A percentile compares a stretch with the other conserved stretches of the same genome.
Conservation (phyloP, 179 eudicot species). For the Patellifolia procumbens region DNA sequence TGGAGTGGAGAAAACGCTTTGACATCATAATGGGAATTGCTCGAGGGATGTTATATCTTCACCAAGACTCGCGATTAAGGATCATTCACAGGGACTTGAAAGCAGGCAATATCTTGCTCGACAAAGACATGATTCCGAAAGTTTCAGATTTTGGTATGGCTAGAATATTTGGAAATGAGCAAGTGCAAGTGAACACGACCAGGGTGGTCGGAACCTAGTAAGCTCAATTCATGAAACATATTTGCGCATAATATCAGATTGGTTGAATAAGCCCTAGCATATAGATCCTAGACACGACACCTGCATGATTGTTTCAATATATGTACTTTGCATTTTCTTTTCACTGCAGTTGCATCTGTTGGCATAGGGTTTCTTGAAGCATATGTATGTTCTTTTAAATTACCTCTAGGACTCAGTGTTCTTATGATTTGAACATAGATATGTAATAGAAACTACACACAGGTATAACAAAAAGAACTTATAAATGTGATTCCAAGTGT, state of each 20-base stretch:
- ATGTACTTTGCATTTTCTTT: too few relatives aligned
- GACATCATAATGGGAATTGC: conserved; percentile 49
- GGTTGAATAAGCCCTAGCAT: too few relatives aligned
- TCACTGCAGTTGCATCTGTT: too few relatives aligned
- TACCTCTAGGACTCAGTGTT: too few relatives aligned
- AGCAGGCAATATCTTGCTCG: conserved; percentile 46
- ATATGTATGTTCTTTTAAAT: too few relatives aligned
- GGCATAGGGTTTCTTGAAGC: too few relatives aligned
- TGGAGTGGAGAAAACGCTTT: conserved; percentile 44
- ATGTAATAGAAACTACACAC: too few relatives aligned
- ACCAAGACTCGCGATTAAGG: conserved; percentile 49
- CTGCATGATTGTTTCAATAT: too few relatives aligned
- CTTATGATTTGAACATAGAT: too few relatives aligned
- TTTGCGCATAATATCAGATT: background rate
- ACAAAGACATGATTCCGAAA: conserved; percentile 49
- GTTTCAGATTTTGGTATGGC: conserved; percentile 59
- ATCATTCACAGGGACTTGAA: conserved; percentile 52
- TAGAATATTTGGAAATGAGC: conserved; percentile 41
- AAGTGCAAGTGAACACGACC: conserved; percentile 42
- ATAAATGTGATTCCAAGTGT: too few relatives aligned
- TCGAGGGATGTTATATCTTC: conserved; percentile 55
- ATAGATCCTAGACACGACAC: too few relatives aligned
- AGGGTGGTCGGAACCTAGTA: conserved; percentile 42
- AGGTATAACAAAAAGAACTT: too few relatives aligned
- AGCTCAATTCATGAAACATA: background rate